Evolutionary conservation across 441 rosid genomes (phyloP), one percentile per base, ranked within the genome.

Genomic region (Erysimum pusillum): DNA sequence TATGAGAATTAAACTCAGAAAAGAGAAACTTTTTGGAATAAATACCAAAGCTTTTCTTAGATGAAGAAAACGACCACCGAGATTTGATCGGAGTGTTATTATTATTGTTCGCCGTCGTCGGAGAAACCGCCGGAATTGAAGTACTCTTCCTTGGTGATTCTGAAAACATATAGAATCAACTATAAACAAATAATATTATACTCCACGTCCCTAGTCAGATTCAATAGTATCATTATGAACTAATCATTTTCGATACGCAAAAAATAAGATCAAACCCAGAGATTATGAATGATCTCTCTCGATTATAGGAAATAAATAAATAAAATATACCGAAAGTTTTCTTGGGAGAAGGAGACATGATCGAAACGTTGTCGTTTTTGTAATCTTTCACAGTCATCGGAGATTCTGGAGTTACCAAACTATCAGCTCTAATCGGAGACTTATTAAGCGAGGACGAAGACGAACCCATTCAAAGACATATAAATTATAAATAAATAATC

Each of bases 401-500:
- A 25, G 97, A 90, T 22, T 86, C 86, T 9, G 93, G 90, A 20
- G 81, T 84, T 67, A 75, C 84, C 79, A 81, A 82, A 63, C 81
- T 80, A 20, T 81, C 85, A n/a, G 78, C 48, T 82, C 85, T 85
- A 46, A 82, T 51, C 58, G 88, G 73, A 57, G 79, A 82, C 67
- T 80, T 80, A 64, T 80, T 84, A 67, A 83, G 79, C 56, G 94
- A 88, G 8, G 97, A 88, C 3, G 77, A 85, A 67, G 91, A 88
- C 9, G 90, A 86, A 79, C 94, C 94, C 97, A 89, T 91, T 53
- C 73, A 78, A 73, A 66, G 6, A 17, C 67, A 52, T 44, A 74
- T 44, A 74, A 69, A 39, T 4, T 41, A 46, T 25, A 25, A 54
- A n/a, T 1, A 44, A 65, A 4, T 39, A 13, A 39, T 28, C 6